phyloP scores from a whole-genome alignment of 2,329 filamentous ascomycete species.

The Colletotrichum sojae region DNA sequence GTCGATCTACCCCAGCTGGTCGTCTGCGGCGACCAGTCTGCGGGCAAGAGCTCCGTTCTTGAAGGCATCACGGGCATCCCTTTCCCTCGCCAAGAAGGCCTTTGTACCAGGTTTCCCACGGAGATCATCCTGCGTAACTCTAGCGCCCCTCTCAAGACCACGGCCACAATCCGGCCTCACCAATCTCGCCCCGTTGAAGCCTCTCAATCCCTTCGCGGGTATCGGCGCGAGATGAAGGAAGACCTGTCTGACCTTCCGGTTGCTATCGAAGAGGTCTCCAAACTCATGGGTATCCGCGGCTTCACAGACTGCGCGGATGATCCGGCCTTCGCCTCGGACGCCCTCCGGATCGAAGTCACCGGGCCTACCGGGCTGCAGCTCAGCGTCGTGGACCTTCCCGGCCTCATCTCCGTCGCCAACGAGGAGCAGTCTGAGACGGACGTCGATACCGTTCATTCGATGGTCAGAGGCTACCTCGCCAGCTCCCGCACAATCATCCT shows the following conservation, averaged over 20 bases:
- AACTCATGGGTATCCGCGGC: slow-evolving; percentile 30
- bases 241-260: slow-evolving; percentile 20
- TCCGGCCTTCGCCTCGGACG: slow-evolving; percentile 36
- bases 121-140: slow-evolving; percentile 63
- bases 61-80: slow-evolving; percentile 69
- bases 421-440: slow-evolving; percentile 52
- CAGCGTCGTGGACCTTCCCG: slow-evolving; percentile 64
- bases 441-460: slow-evolving; percentile 49
- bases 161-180: slow-evolving; percentile 32
- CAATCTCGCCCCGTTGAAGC: background rate
- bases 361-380: slow-evolving; percentile 51
- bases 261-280: slow-evolving; percentile 34
- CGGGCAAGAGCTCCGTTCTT: slow-evolving; percentile 71
- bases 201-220: slow-evolving; percentile 14
- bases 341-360: slow-evolving; percentile 45
- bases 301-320: slow-evolving; percentile 39
- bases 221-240: slow-evolving; percentile 33
- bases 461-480: slow-evolving; percentile 58
- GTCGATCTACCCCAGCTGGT: slow-evolving; percentile 62
- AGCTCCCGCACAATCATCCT: slow-evolving; percentile 60
- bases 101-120: slow-evolving; percentile 70
- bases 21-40: slow-evolving; percentile 69
- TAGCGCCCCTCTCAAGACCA: background rate
- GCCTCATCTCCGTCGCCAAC: slow-evolving; percentile 55
- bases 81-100: slow-evolving; percentile 65